phyloP scores from a whole-genome alignment of 306 rosid genomes.

The Lablab purpureus region DNA sequence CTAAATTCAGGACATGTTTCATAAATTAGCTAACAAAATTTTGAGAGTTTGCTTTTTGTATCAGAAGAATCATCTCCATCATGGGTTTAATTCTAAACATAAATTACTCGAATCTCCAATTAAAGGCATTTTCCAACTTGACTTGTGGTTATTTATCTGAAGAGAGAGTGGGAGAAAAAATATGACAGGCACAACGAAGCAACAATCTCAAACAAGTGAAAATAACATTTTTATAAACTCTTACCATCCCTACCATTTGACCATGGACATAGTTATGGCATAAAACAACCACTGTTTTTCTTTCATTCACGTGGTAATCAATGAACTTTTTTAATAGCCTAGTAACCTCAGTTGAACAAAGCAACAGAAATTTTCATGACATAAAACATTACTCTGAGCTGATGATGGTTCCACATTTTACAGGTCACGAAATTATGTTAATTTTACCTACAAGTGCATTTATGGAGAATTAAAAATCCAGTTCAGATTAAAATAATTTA shows the following conservation, averaged over 20 bases:
- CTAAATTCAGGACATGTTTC: background rate
- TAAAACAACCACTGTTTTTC: constrained; percentile 4
- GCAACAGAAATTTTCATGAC: background rate
- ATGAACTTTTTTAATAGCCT: background rate
- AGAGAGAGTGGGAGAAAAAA: background rate
- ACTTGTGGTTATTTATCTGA: constrained; percentile 17
- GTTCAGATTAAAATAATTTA: constrained; percentile 7
- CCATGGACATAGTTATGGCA: background rate
- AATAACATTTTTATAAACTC: background rate
- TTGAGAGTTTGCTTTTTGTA: background rate
- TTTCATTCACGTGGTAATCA: background rate
- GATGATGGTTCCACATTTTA: constrained; percentile 23
- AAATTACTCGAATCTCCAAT: background rate
- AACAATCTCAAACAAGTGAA: constrained; percentile 8
- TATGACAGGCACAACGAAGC: constrained; percentile 14
- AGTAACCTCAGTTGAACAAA: constrained; percentile 37
- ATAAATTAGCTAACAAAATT: background rate
- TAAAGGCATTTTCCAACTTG: constrained; percentile 4
- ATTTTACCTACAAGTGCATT: constrained; percentile 6
- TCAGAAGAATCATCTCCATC: constrained; percentile 8
- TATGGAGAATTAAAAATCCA: background rate
- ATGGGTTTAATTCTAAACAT: background rate
- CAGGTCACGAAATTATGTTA: constrained; percentile 23
- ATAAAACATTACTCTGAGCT: constrained; percentile 13
- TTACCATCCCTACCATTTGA: constrained; percentile 25